Percentiles rank a stretch among this genome's conserved stretches.
Conservation (phyloP, 768 basidiomycete species). For the Naganishia vishniacii region DNA sequence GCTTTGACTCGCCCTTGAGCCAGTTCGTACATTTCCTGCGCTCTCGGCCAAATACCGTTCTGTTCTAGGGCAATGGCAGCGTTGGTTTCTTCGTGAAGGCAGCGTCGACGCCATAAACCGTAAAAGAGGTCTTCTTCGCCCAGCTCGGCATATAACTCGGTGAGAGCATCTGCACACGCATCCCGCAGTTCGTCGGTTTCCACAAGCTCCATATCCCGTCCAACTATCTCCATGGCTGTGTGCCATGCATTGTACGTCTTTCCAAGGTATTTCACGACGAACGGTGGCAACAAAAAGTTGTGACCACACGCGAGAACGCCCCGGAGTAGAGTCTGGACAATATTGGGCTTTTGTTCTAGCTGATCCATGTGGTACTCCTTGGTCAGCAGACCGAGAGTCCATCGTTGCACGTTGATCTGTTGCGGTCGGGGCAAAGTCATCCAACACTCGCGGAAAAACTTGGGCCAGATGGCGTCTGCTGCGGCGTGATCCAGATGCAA, state of each 20-base stretch:
- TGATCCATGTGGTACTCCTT: conserved; percentile 91
- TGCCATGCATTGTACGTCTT: conserved; percentile 98
- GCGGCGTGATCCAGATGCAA: conserved; percentile 70
- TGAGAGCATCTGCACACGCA: conserved; percentile 78
- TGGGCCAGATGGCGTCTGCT: conserved; percentile 79
- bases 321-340: conserved; percentile 81
- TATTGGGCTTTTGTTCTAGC: conserved; percentile 79
- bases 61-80: conserved; percentile 81
- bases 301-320: conserved; percentile 81
- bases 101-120: conserved; percentile 86
- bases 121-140: conserved; percentile 97
- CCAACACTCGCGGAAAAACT: conserved; percentile 82
- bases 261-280: conserved; percentile 89
- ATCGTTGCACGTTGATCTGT: conserved; percentile 79
- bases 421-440: conserved; percentile 75
- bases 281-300: conserved; percentile 81
- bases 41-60: conserved; percentile 94
- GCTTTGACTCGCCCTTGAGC: conserved; percentile 80
- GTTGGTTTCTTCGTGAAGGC: conserved; percentile 83
- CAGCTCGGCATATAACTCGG: conserved; percentile 91
- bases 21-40: conserved; percentile 76
- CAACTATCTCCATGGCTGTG: conserved; percentile 76
- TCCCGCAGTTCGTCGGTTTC: conserved; percentile 76
- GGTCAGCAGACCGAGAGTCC: conserved; percentile 81
- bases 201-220: conserved; percentile 68